Conservation (phyloP, 225 moss, liverwort and hornwort species). For the Anthoceros angustus region DNA sequence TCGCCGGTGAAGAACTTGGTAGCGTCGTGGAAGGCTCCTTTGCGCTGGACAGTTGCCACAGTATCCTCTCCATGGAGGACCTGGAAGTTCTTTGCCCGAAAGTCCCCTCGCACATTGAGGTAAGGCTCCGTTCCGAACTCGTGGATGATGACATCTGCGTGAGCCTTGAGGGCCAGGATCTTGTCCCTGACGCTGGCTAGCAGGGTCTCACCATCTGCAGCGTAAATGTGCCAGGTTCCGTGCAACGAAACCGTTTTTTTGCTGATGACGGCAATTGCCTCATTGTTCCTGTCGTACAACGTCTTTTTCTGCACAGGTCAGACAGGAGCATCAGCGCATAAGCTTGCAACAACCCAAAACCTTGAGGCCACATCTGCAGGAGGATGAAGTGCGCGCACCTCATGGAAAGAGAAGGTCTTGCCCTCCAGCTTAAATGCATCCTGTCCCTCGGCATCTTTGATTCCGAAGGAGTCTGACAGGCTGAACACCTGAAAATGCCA, state of each 20-base stretch:
- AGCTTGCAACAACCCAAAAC: not conserved
- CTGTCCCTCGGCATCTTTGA: constrained; percentile 1
- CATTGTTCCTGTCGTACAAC: not conserved
- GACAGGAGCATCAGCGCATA: not conserved
- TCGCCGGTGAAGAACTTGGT: not conserved
- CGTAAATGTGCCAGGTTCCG: not conserved
- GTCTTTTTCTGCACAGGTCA: not conserved
- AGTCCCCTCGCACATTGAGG: not conserved
- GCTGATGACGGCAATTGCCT: not conserved
- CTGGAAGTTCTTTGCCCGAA: constrained; percentile 1
- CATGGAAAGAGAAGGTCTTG: not conserved
- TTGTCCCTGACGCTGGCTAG: constrained; percentile 1
- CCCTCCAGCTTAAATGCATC: not conserved
- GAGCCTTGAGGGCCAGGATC: not conserved
- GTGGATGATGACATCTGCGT: not conserved
- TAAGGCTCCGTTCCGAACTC: not conserved
- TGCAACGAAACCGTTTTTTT: not conserved
- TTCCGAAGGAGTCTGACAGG: not conserved
- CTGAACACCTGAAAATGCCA: not conserved
- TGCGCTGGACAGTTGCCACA: not conserved
- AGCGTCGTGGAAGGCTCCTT: not conserved
- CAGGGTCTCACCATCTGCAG: not conserved
- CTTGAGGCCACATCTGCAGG: not conserved
- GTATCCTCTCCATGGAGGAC: not conserved
- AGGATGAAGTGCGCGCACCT: not conserved